Evolutionary conservation across 495 filamentous ascomycete species (phyloP), one percentile per base, ranked within the genome.

Genomic region (Aspergillus asperescens): DNA sequence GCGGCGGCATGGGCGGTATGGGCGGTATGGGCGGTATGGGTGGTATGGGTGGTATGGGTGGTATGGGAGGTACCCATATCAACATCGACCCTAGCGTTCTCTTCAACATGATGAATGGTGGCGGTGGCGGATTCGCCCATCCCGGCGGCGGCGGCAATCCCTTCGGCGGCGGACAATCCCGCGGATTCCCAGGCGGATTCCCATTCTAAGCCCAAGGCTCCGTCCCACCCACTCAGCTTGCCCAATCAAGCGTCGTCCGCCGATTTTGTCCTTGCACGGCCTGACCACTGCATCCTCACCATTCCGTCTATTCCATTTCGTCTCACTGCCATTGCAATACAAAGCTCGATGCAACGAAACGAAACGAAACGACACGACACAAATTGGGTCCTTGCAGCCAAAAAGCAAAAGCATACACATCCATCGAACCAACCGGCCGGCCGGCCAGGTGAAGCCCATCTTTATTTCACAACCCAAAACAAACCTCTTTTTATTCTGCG

Each of bases 1-100:
- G 74, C 55, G 81, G 81, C 47, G 77, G 72, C 15, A 81, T 79
- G 69, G 72, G 74, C 1, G 77, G 78, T n/a, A 74, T 76, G 74
- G 72, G 70, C 13, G 75, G 67, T 0, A 74, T 77, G 69, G 75
- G 74, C 4, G 74, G 73, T 0, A 67, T 73, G 62, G 72, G 68
- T 23, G 73, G 65, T 5, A 76, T 74, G 68, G 78, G 72, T 6
- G 83, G 79, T 7, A 85, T 81, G 76, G 75, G 76, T 3, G 78
- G 79, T 20, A 75, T 76, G 76, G 68, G 69, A 40, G 74, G 66
- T 50, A 68, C 68, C 16, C 73, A 75, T 40, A 67, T 77, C 65
- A 75, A 77, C 52, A 80, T 80, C 62, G 73, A 76, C 55, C 77
- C 76, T 35, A 77, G 77, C 62, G 72, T 80, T 58, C 68, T 80